These are phyloP conservation scores for Didymella glomerata DNA, from an alignment of 2,329 filamentous ascomycete species.

Conservation along the genomic window DNA sequence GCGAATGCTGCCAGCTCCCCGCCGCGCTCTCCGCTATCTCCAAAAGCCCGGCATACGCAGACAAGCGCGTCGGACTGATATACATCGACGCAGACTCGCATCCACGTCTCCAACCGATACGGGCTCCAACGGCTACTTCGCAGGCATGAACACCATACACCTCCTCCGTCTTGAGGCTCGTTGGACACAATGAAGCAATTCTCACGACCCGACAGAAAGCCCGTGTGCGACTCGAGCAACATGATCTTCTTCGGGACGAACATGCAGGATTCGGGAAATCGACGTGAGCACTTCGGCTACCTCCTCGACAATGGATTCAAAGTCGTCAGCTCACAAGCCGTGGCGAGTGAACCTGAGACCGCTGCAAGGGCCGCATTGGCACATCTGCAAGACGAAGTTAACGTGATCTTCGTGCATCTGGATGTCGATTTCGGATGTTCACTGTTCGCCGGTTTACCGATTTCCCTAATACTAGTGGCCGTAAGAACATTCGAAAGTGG, in stretches of 20 bases:
- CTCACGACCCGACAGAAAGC: not conserved
- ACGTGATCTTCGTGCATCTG: not conserved
- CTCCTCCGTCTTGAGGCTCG: not conserved
- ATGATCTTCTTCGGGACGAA: not conserved
- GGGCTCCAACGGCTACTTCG: not conserved
- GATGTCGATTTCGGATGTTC: not conserved
- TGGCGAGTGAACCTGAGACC: not conserved
- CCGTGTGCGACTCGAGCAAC: not conserved
- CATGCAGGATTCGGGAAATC: not conserved
- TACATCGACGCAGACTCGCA: not conserved
- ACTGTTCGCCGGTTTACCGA: too few species aligned
- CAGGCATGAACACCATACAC: not conserved
- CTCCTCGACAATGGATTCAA: not conserved
- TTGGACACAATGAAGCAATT: not conserved
- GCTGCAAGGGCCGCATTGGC: not conserved
- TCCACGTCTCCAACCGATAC: not conserved
- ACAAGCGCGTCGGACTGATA: not conserved
- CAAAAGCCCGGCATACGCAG: not conserved
- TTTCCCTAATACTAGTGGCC: too few species aligned
- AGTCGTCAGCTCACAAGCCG: not conserved
- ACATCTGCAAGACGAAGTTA: not conserved
- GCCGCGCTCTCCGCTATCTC: not conserved
- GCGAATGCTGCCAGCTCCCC: not conserved
- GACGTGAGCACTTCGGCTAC: not conserved
- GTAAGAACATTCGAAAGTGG: too few species aligned